phyloP scores from a whole-genome alignment of 2,329 filamentous ascomycete species.

The Fusarium verrucosum region DNA sequence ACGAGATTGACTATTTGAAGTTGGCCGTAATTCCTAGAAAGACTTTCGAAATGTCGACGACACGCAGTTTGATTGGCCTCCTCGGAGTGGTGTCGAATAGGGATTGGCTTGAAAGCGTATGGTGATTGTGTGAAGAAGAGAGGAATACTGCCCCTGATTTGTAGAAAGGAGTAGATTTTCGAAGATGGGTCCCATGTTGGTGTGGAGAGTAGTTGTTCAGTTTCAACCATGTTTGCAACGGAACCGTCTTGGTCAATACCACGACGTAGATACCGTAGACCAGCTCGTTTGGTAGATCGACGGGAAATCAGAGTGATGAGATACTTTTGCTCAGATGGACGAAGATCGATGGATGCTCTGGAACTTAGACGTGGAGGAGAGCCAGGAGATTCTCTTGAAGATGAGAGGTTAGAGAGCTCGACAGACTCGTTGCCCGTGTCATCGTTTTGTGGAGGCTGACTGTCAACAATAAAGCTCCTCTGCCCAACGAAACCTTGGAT shows the following conservation, averaged over 20 bases:
- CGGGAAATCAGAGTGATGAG: constrained; percentile 93
- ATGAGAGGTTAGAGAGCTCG: constrained; percentile 55
- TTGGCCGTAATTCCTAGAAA: constrained; percentile 75
- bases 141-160: constrained; percentile 90
- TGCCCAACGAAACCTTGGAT: constrained; percentile 97
- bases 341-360: constrained; percentile 52
- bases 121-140: constrained; percentile 95
- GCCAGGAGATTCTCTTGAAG: constrained; percentile 40
- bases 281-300: constrained; percentile 84
- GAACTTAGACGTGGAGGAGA: constrained; percentile 42
- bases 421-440: constrained; percentile 56
- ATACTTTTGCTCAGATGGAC: constrained; percentile 66
- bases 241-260: constrained; percentile 91
- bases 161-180: constrained; percentile 83
- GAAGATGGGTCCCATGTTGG: constrained; percentile 68
- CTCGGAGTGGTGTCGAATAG: constrained; percentile 81
- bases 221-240: constrained; percentile 91
- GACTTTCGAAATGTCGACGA: constrained; percentile 77
- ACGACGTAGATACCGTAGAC: constrained; percentile 87
- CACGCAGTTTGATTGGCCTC: constrained; percentile 83
- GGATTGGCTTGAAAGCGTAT: constrained; percentile 89
- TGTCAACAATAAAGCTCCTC: constrained; percentile 77
- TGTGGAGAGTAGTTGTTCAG: constrained; percentile 88
- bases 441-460: constrained; percentile 64
- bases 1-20: constrained; percentile 86